Base-by-base conservation (phyloP, 2,329 filamentous ascomycete species). In the Aspergillus alliaceus region DNA sequence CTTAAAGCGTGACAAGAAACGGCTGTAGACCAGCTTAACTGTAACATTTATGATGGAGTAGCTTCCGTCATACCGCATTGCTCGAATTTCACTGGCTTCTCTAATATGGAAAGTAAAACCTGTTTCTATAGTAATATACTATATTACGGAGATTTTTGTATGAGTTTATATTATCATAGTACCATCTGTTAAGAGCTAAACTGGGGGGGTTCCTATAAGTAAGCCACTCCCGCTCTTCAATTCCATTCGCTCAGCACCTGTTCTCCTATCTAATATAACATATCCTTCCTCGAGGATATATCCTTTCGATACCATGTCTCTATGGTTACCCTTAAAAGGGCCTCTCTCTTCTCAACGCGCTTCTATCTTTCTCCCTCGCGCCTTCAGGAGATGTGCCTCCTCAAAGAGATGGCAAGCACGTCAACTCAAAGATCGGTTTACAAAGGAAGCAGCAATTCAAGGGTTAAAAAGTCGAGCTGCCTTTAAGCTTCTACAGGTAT, bases 401-500 rank as follows among this genome's bases (percentile, higher is more conserved):
- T 91, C 88, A 1, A 90, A 84, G 51, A 81, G 86, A 74, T 99
- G 95, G 95, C 91, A 91, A 72, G 82, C 83, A 52, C 88, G 95
- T 20, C 93, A 97, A 70, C 79, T 79, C 37, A 82, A 76, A 39
- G 95, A 99, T 76, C 76, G 75, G 18, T 96, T 86, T 71, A 84
- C 89, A 0, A 85, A 84, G 55, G 85, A 90, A 66, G 93, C 95
- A 46, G 89, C 86, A 68, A 86, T 96, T 2, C 83, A 90, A 64
- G 88, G 88, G 0, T 78, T 97, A 57, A 97, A 93, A 75, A 96
- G 91, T 67, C 86, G 95, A 60, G 95, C 95, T 25, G 95, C 93
- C 0, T 97, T 95, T 75, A 99, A 99, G 75, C 80, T 99, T 9
- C 76, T 97, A 18, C 90, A 97, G 81, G 91, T 91, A 70, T 48